phyloP scores from a whole-genome alignment of 306 rosid genomes.

The Arachis hypogaea region DNA sequence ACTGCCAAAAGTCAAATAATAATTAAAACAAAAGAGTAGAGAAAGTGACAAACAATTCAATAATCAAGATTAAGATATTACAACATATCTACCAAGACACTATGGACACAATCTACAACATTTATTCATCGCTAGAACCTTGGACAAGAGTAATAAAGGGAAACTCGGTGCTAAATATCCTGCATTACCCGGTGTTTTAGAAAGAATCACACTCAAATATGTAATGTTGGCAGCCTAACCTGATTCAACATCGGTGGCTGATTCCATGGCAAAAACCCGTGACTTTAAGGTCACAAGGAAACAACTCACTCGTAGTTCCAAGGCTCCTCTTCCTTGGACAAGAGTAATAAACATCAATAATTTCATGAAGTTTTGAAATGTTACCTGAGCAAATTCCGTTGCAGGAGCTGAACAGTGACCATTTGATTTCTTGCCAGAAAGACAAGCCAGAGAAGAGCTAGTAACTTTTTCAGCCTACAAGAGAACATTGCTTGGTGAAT shows the following conservation, averaged over 20 bases:
- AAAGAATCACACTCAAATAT: too few relatives aligned
- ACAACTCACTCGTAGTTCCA: too few relatives aligned
- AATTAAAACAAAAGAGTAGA: neutral
- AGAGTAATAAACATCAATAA: neutral
- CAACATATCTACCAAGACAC: conserved; percentile 12
- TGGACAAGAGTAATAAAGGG: neutral
- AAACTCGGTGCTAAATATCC: too few relatives aligned
- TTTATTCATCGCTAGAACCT: conserved; percentile 2
- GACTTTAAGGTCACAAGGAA: too few relatives aligned
- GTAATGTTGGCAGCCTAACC: too few relatives aligned
- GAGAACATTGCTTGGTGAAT: neutral
- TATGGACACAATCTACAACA: conserved; percentile 25
- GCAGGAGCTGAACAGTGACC: conserved; percentile 42
- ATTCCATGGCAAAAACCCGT: too few relatives aligned
- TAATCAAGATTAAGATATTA: conserved; percentile 27
- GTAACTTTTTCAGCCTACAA: conserved; percentile 76
- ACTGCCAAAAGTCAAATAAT: conserved; percentile 56
- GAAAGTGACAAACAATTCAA: neutral
- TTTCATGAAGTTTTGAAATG: neutral
- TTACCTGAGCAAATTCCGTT: conserved; percentile 66
- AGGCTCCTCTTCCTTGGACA: neutral
- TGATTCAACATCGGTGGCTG: too few relatives aligned
- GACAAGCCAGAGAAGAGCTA: conserved; percentile 71
- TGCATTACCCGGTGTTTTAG: too few relatives aligned
- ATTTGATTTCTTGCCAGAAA: conserved; percentile 52